Evolutionary conservation across 2,329 filamentous ascomycete genomes (phyloP), one percentile per base, ranked within the genome.

Genomic region (Akanthomyces uredinophilus): DNA sequence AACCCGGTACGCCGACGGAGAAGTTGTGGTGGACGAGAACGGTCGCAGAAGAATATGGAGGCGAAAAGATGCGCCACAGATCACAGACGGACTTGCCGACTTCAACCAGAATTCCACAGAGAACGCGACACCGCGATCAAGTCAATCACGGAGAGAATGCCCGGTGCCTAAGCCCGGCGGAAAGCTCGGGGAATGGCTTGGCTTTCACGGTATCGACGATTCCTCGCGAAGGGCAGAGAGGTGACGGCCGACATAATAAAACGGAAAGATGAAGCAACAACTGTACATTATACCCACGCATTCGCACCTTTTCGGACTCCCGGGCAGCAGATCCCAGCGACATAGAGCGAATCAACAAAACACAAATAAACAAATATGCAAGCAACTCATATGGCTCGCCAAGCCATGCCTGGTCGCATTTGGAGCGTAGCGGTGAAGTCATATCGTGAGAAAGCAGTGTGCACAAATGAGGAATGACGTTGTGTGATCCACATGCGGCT

Each of bases 111-210:
- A 70, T 60, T 70, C 72, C 65, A 52, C 51, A 24, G 63, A 66
- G 13, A 63, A 63, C 50, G 65, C 52, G 41, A 47, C 64, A 52
- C 65, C 77, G 70, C 67, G 80, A 73, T 79, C 78, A 60, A 71
- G 76, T 51, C 81, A 39, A 29, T 56, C 60, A 14, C 53, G 81
- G 70, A 83, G 91, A 69, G 91, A 96, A 72, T 99, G 95, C 72
- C 95, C 95, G 0, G 87, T 99, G 14, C 95, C 95, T 5, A 97
- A 97, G 75, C 94, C 95, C 0, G 82, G 86, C 37, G 93, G 92
- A 3, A 77, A 92, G 39, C 77, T 96, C 51, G 91, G 90, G 14
- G 84, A 90, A 70, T 79, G 94, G 68, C 76, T 95, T 65, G 91
- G 91, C 0, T 89, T 94, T 71, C 83, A 81, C 67, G 78, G 73